Conservation (phyloP, 2,329 filamentous ascomycete genomes). For the Aureobasidium uvarum region DNA sequence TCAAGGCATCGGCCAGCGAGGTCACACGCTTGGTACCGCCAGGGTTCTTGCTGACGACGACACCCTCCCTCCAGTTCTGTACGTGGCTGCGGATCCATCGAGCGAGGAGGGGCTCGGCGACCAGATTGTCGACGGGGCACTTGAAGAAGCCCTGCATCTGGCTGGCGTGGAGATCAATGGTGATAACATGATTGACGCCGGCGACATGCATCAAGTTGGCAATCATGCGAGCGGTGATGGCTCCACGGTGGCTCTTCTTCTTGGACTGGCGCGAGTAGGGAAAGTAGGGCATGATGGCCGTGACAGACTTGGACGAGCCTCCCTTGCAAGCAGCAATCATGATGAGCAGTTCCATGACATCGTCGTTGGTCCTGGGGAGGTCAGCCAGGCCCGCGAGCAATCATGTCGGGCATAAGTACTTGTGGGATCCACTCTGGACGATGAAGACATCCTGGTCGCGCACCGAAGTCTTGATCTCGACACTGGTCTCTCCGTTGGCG, state of each 20-base stretch:
- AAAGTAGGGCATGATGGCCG: conserved; percentile 93
- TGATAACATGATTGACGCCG: conserved; percentile 96
- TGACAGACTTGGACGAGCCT: conserved; percentile 93
- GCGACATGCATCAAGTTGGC: conserved; percentile 92
- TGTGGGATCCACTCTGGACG: conserved; percentile 91
- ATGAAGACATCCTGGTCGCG: conserved; percentile 99
- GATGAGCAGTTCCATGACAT: conserved; percentile 98
- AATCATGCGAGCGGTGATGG: conserved; percentile 95
- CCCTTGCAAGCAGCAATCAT: conserved; percentile 99
- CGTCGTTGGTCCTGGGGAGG: conserved; percentile 76
- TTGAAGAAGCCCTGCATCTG: conserved; percentile 99
- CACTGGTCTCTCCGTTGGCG: conserved; percentile 67
- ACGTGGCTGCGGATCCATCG: conserved; percentile 94
- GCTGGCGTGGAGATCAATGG: conserved; percentile 85
- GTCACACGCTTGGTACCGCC: conserved; percentile 97
- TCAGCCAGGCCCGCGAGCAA: conserved; percentile 32
- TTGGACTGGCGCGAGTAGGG: conserved; percentile 99
- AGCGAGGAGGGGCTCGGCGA: conserved; percentile 91
- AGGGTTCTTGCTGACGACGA: conserved; percentile 97
- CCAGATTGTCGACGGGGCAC: conserved; percentile 94
- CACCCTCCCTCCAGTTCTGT: conserved; percentile 80
- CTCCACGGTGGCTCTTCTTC: conserved; percentile 95
- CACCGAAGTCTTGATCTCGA: conserved; percentile 68
- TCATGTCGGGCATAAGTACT: conserved; percentile 44
- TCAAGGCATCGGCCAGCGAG: conserved; percentile 89